A percentile compares a stretch with the other conserved stretches of the same genome.
These are phyloP conservation scores for Cladosporium sp. DNA, from an alignment of 2,329 filamentous ascomycete genomes.

Conservation along the genomic window DNA sequence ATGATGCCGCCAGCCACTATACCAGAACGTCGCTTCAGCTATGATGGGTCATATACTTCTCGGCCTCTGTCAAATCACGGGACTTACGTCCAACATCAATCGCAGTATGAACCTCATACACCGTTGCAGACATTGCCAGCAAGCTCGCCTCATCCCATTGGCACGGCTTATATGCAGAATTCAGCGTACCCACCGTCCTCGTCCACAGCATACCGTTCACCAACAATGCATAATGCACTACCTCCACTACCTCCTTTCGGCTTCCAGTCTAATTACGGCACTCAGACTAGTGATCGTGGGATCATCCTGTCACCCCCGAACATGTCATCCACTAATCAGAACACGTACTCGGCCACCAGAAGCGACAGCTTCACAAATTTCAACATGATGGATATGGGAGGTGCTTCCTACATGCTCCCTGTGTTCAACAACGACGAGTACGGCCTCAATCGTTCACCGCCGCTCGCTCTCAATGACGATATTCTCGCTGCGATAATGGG, in stretches of 20 bases:
- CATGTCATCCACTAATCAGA: slow-evolving; percentile 19
- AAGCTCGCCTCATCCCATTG: slow-evolving; percentile 17
- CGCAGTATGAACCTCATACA: slow-evolving; percentile 8
- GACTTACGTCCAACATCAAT: background rate
- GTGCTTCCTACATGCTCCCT: slow-evolving; percentile 63
- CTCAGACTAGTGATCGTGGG: slow-evolving; percentile 13
- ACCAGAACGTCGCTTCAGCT: slow-evolving; percentile 21
- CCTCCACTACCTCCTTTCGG: slow-evolving; percentile 26
- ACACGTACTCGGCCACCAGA: slow-evolving; percentile 17
- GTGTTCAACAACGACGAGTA: slow-evolving; percentile 77
- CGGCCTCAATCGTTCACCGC: slow-evolving; percentile 78
- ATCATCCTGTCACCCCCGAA: slow-evolving; percentile 23
- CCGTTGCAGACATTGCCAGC: slow-evolving; percentile 28
- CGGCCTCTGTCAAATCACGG: background rate
- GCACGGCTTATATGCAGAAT: slow-evolving; percentile 19
- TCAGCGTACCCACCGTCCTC: slow-evolving; percentile 18
- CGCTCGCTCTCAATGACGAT: slow-evolving; percentile 36
- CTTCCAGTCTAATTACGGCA: slow-evolving; percentile 17
- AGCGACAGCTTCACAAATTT: slow-evolving; percentile 24
- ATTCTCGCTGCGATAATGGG: slow-evolving; percentile 25
- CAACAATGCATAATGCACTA: slow-evolving; percentile 17
- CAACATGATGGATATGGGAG: slow-evolving; percentile 41
- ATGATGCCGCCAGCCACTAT: slow-evolving; percentile 12
- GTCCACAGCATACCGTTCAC: slow-evolving; percentile 17
- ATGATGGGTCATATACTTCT: slow-evolving; percentile 17